Conservation (phyloP, 495 filamentous ascomycete species). For the Penicillium cataractarum region DNA sequence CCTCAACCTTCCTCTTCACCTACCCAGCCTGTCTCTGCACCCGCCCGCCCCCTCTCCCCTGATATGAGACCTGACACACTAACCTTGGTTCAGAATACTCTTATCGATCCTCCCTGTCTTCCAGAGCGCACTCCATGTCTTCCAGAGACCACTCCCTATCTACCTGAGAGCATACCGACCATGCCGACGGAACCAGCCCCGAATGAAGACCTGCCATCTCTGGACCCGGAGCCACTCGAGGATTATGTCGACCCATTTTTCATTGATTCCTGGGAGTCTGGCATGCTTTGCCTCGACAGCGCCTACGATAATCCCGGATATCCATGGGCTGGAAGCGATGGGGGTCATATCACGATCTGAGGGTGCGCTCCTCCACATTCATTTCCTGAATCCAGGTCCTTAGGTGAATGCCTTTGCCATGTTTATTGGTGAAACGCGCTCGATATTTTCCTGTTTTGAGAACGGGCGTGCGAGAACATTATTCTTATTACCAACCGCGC, state of each 20-base stretch:
- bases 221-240: background rate
- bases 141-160: too few relatives aligned
- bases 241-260: background rate
- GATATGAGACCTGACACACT: background rate
- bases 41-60: background rate
- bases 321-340: background rate
- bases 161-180: background rate
- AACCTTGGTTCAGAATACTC: background rate
- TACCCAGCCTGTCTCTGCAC: slow-evolving; percentile 1
- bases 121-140: background rate
- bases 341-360: background rate
- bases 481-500: background rate
- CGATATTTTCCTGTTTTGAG: background rate
- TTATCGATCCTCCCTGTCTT: background rate
- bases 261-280: background rate
- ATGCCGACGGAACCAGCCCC: background rate
- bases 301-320: background rate
- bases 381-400: background rate
- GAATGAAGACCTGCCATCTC: background rate
- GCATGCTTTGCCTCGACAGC: background rate
- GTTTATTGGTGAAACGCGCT: background rate
- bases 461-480: background rate
- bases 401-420: background rate
- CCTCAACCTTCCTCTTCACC: background rate
- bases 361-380: background rate